Evolutionary conservation across 106 monocot genomes (phyloP).

Genomic region (Platanthera guangdongensis): DNA sequence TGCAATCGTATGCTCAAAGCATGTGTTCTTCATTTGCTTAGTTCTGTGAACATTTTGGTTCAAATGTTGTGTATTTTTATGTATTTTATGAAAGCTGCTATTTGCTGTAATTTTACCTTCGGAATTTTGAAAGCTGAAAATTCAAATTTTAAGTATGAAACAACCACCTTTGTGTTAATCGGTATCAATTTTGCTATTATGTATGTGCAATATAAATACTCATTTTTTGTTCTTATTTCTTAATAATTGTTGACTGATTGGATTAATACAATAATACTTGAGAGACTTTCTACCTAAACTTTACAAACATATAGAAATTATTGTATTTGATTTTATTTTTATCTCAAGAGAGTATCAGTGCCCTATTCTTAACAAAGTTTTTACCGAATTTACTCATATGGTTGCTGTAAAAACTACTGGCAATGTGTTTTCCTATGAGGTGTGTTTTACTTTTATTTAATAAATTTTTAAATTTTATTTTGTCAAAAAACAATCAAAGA

Average conservation of each 20-base stretch:
- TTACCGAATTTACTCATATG: slow-evolving; percentile 94
- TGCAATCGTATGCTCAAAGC: too few relatives aligned
- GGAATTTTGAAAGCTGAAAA: too few relatives aligned
- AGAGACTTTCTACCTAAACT: background rate
- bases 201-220: background rate
- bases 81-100: too few relatives aligned
- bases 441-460: slow-evolving; percentile 3
- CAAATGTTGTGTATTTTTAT: too few relatives aligned
- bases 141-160: too few relatives aligned
- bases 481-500: slow-evolving; percentile 78
- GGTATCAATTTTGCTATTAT: background rate
- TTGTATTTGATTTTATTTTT: background rate
- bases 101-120: too few relatives aligned
- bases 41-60: too few relatives aligned
- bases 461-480: slow-evolving; percentile 6
- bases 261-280: background rate
- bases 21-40: too few relatives aligned
- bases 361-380: slow-evolving; percentile 95
- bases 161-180: background rate
- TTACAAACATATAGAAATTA: background rate
- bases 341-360: slow-evolving; percentile 82
- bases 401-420: slow-evolving; percentile 95
- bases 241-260: background rate
- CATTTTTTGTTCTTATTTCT: background rate
- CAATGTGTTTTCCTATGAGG: slow-evolving; percentile 98